Conservation (phyloP, 164 flowering plant genomes). For the grape (Vitis vinifera) region DNA sequence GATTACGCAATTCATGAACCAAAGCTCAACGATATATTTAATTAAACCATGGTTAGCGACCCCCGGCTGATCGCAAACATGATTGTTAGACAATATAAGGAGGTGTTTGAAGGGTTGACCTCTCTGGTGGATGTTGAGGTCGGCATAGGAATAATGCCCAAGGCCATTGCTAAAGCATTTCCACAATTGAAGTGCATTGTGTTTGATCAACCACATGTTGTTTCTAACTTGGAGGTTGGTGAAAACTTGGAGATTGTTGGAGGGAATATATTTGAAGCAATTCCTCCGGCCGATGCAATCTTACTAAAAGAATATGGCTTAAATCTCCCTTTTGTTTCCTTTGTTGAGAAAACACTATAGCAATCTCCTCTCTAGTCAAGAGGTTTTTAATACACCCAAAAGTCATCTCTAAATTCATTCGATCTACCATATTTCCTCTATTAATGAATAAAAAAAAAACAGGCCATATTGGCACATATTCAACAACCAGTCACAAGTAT, state of each 20-base stretch:
- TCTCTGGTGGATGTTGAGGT: slow-evolving; percentile 30
- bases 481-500: no score
- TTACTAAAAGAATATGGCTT: slow-evolving; percentile 21
- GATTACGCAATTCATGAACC: slow-evolving; percentile 11
- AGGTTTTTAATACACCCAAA: no score
- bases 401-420: no score
- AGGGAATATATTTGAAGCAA: slow-evolving; percentile 35
- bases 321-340: no score
- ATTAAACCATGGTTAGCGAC: slow-evolving; percentile 22
- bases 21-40: neutral
- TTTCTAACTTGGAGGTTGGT: slow-evolving; percentile 15
- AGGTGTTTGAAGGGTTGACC: slow-evolving; percentile 21
- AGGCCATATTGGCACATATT: no score
- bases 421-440: no score
- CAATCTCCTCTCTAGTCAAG: no score
- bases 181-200: slow-evolving; percentile 20
- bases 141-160: slow-evolving; percentile 21
- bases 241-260: slow-evolving; percentile 18
- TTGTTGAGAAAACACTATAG: no score
- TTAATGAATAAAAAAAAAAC: no score
- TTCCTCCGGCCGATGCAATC: slow-evolving; percentile 31
- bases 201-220: slow-evolving; percentile 36
- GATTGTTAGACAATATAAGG: slow-evolving; percentile 12
- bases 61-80: neutral
- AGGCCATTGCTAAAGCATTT: slow-evolving; percentile 21